Percentiles rank a stretch among this genome's conserved stretches.
These are phyloP conservation scores for Aegilops tauschii DNA, from an alignment of 176 grass and related monocot genomes.

Conservation along the genomic window DNA sequence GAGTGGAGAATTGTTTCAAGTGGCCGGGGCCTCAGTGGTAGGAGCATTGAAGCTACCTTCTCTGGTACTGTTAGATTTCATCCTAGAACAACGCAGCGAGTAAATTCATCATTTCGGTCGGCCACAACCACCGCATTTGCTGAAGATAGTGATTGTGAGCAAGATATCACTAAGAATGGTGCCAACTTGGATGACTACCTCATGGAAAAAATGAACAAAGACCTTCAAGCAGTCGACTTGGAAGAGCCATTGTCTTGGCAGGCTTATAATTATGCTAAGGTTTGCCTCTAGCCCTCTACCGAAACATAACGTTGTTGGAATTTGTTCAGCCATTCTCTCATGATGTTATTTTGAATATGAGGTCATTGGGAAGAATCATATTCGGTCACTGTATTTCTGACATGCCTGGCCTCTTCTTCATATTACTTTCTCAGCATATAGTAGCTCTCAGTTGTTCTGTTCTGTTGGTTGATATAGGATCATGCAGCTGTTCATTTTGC, in stretches of 20 bases:
- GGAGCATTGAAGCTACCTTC: slow-evolving; percentile 89
- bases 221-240: slow-evolving; percentile 77
- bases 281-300: slow-evolving; percentile 37
- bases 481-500: slow-evolving; percentile 4
- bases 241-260: slow-evolving; percentile 98
- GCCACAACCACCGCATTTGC: slow-evolving; percentile 38
- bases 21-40: slow-evolving; percentile 68
- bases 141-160: slow-evolving; percentile 84
- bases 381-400: background rate
- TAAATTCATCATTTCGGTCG: slow-evolving; percentile 47
- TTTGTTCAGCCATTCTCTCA: background rate
- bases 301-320: background rate
- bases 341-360: slow-evolving; percentile 12
- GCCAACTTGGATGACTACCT: slow-evolving; percentile 77
- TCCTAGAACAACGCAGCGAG: slow-evolving; percentile 53
- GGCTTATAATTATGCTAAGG: slow-evolving; percentile 95
- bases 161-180: slow-evolving; percentile 57
- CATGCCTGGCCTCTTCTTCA: background rate
- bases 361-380: slow-evolving; percentile 13
- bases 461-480: slow-evolving; percentile 15
- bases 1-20: slow-evolving; percentile 96
- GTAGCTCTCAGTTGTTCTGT: slow-evolving; percentile 13
- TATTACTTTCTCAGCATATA: slow-evolving; percentile 13
- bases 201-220: slow-evolving; percentile 95
- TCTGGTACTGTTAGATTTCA: slow-evolving; percentile 82